phyloP scores from a whole-genome alignment of 352 stramenopile genomes.

The Globisporangium echinulatum region DNA sequence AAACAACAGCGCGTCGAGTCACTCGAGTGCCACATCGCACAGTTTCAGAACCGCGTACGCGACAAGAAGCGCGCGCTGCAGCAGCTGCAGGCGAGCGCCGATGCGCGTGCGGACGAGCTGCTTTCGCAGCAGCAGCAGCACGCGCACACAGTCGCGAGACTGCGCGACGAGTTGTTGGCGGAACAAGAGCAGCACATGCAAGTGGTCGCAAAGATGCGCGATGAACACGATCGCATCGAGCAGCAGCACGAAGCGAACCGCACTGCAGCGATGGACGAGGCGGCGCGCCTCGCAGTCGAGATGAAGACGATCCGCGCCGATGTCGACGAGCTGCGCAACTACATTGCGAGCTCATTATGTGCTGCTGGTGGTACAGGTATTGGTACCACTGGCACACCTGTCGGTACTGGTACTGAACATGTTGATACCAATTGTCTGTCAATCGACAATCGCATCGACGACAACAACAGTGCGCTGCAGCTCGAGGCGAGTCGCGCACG shows the following conservation, averaged over 20 bases:
- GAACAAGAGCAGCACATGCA: no score
- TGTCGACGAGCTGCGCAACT: conserved; percentile 38
- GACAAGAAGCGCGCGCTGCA: conserved; percentile 39
- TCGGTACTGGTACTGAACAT: no score
- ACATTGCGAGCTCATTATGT: conserved; percentile 31
- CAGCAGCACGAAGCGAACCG: conserved; percentile 20
- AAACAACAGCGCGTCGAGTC: conserved; percentile 30
- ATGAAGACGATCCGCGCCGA: conserved; percentile 27
- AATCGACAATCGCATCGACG: conserved; percentile 4
- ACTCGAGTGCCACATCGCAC: conserved; percentile 24
- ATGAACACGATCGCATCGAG: conserved; percentile 16
- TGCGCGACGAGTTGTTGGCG: conserved; percentile 24
- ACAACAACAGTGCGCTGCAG: not conserved
- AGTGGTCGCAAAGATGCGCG: no score
- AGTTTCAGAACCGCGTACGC: conserved; percentile 40
- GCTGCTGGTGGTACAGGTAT: not conserved
- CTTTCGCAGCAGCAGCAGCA: conserved; percentile 29
- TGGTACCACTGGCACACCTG: conserved; percentile 1
- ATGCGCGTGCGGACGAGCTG: conserved; percentile 28
- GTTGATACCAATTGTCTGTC: no score
- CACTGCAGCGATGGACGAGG: conserved; percentile 13
- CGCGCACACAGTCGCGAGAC: conserved; percentile 24
- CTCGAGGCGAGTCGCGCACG: no score
- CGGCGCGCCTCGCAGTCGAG: conserved; percentile 22
- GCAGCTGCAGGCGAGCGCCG: conserved; percentile 27